These are phyloP conservation scores for Fusarium xyrophilum DNA, from an alignment of 2,329 filamentous ascomycete species.

Conservation along the genomic window DNA sequence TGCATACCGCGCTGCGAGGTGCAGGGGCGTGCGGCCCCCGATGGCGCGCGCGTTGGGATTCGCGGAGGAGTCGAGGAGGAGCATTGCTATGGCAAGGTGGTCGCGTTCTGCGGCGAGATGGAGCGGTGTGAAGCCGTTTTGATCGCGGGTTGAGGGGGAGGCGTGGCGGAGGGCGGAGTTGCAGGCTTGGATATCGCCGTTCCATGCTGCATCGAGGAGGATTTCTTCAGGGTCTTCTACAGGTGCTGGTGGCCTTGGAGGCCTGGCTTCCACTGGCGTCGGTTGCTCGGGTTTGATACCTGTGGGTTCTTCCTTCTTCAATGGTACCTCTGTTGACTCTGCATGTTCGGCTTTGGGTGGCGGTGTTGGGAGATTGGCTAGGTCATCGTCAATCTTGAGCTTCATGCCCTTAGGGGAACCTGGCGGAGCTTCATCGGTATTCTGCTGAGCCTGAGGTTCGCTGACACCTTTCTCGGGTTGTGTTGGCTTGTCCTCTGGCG, in stretches of 20 bases:
- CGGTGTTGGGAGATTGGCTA: background rate
- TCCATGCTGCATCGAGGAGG: constrained; percentile 46
- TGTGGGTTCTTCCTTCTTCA: background rate
- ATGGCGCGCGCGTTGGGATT: constrained; percentile 40
- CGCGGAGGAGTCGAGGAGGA: constrained; percentile 43
- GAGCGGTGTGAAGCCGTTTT: constrained; percentile 42
- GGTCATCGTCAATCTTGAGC: constrained; percentile 2
- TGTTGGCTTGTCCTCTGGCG: background rate
- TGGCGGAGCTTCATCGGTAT: rapidly evolving
- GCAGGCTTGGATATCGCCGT: constrained; percentile 41
- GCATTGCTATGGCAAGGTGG: constrained; percentile 45
- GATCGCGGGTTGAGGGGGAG: constrained; percentile 39
- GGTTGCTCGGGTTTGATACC: background rate
- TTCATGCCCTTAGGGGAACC: background rate
- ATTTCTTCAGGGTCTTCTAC: constrained; percentile 33
- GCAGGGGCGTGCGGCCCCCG: constrained; percentile 44
- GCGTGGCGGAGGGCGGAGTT: constrained; percentile 36
- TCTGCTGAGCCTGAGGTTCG: background rate
- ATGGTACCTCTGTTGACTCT: background rate
- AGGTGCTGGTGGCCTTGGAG: background rate
- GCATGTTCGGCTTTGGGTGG: background rate
- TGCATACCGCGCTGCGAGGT: constrained; percentile 43
- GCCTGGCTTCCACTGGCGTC: background rate
- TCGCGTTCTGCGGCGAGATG: constrained; percentile 46
- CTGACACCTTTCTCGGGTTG: background rate